These are phyloP conservation scores for barrel medic (Medicago truncatula) DNA, from an alignment of 306 rosid genomes.

Conservation along the genomic window DNA sequence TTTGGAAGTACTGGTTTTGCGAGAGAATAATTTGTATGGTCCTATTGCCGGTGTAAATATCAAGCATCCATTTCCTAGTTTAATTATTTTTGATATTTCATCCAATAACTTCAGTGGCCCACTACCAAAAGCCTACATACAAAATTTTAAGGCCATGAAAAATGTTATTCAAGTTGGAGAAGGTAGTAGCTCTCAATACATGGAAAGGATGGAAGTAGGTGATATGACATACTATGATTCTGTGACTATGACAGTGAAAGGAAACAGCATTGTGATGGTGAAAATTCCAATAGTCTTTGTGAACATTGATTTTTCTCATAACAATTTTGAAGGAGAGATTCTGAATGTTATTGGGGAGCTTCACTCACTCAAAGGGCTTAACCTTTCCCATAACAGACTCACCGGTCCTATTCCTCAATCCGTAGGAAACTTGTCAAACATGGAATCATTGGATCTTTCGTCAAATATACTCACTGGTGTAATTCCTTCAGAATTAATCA, in stretches of 20 bases:
- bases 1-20: constrained; percentile 44
- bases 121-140: background rate
- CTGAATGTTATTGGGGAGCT: background rate
- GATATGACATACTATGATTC: background rate
- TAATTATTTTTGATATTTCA: constrained; percentile 47
- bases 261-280: background rate
- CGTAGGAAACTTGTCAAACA: background rate
- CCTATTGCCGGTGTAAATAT: background rate
- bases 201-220: background rate
- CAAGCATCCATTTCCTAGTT: constrained; percentile 14
- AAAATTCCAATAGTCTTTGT: background rate
- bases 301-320: background rate
- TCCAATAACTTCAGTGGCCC: constrained; percentile 34
- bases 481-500: constrained; percentile 41
- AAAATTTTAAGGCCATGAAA: constrained; percentile 37
- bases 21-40: constrained; percentile 48
- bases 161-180: background rate
- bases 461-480: constrained; percentile 33
- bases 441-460: background rate
- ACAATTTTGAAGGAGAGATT: background rate
- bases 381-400: background rate
- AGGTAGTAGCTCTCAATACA: background rate
- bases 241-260: constrained; percentile 32
- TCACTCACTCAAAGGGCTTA: background rate
- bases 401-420: background rate